phyloP scores from a whole-genome alignment of 179 eudicot genomes.

The Heliamphora pulchella region DNA sequence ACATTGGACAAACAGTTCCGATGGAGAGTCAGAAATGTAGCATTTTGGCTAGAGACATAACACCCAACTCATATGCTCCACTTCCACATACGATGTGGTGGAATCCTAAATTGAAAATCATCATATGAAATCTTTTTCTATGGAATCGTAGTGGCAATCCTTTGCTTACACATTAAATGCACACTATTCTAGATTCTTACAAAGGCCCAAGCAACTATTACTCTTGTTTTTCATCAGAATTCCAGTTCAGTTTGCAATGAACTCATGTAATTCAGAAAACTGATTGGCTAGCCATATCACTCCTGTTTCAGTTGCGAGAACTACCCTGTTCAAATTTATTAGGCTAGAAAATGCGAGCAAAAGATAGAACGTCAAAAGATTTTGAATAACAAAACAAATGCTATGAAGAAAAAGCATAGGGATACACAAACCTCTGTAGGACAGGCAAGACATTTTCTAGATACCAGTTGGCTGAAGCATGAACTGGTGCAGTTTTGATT shows the following conservation, averaged over 20 bases:
- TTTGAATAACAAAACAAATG: neutral
- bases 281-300: too few species aligned
- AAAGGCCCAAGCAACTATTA: neutral
- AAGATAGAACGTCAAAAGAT: neutral
- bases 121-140: neutral
- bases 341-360: neutral
- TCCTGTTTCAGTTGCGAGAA: neutral
- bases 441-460: slow-evolving; percentile 74
- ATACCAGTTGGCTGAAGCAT: slow-evolving; percentile 95
- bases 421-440: slow-evolving; percentile 51
- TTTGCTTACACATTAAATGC: neutral
- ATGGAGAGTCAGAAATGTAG: neutral
- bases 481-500: slow-evolving; percentile 90
- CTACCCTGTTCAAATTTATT: neutral
- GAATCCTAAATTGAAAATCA: neutral
- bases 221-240: neutral
- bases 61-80: neutral
- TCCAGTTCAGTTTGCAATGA: neutral
- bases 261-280: neutral
- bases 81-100: too few species aligned
- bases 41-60: neutral
- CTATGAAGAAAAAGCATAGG: neutral
- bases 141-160: neutral
- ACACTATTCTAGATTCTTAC: slow-evolving; percentile 11
- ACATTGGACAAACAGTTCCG: neutral